Evolutionary conservation across 2,329 filamentous ascomycete genomes (phyloP), one percentile per base, ranked within the genome.

Genomic region (Dryadomyces quercus-mongolicae): DNA sequence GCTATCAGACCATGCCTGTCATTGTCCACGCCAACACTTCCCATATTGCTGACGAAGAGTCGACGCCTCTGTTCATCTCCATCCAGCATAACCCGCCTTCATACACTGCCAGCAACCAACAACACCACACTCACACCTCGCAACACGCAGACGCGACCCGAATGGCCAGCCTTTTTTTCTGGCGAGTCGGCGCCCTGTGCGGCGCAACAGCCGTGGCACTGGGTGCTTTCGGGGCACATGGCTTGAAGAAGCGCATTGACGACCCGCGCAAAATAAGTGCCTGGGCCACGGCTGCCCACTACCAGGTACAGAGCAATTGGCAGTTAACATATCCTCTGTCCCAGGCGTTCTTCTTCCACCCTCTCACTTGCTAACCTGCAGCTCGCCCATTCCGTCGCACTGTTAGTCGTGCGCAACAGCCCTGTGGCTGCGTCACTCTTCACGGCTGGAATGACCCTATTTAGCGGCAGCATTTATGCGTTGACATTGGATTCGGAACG

Each of bases 181-280:
- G 78, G 77, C 80, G 76, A 44, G 67, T 83, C 52, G 82, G 80
- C 57, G 81, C 78, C 62, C 64, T 85, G 52, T 82, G 76, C 63
- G 82, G 81, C 66, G 82, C 81, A 10, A 69, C 75, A 5, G 75
- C 77, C 62, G 82, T 86, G 50, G 71, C 71, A 16, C 65, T 85
- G 54, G 82, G 82, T 36, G 83, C 83, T 0, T 86, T 86, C 66
- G 83, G 83, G 40, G 81, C 82, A 13, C 83, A 86, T 63, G 82
- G 82, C 12, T 70, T 86, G 44, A 85, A 84, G 68, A 74, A 74
- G 56, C 70, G 71, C 59, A 79, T 84, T 62, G 63, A 74, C 10
- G 81, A 85, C 60, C 81, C 82, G 3, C 66, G 71, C 13, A 74
- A 74, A 57, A 65, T 85, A 44, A 75, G 78, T 6, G 84, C 73